phyloP scores from a whole-genome alignment of 2,329 filamentous ascomycete genomes.

The Elsinoe ampelina region DNA sequence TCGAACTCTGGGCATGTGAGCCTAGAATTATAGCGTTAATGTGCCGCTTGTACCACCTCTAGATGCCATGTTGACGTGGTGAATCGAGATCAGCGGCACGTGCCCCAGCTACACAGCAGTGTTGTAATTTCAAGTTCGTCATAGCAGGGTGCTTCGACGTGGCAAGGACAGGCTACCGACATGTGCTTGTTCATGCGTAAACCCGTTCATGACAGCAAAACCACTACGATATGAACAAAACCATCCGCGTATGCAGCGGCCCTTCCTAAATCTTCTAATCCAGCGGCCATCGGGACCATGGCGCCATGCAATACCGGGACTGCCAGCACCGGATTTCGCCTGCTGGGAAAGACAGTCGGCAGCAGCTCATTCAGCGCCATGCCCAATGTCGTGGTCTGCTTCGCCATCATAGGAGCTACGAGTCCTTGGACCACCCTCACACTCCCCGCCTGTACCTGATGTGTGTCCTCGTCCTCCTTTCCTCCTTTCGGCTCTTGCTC shows the following conservation, averaged over 20 bases:
- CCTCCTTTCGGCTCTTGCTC: neutral
- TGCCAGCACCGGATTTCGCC: conserved; percentile 73
- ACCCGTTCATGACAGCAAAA: conserved; percentile 49
- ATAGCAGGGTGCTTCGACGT: no score
- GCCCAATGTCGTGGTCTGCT: conserved; percentile 61
- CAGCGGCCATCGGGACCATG: conserved; percentile 67
- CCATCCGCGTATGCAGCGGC: conserved; percentile 85
- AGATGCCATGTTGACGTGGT: no score
- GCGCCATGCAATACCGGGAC: conserved; percentile 80
- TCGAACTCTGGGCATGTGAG: no score
- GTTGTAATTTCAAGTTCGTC: no score
- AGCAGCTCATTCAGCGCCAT: conserved; percentile 65
- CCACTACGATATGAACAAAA: conserved; percentile 75
- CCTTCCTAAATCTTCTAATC: conserved; percentile 72
- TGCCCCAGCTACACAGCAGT: no score
- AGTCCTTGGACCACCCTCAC: conserved; percentile 59
- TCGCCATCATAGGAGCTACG: conserved; percentile 43
- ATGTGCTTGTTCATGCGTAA: no score
- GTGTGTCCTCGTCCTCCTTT: conserved; percentile 1
- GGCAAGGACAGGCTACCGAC: no score
- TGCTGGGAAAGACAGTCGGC: conserved; percentile 77
- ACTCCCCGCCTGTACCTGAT: conserved; percentile 26
- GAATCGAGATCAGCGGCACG: no score
- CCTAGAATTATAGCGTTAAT: no score
- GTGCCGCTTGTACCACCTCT: no score